Conservation (phyloP, 1,284 basidiomycete species). For the Melanopsichium pennsylvanicum region DNA sequence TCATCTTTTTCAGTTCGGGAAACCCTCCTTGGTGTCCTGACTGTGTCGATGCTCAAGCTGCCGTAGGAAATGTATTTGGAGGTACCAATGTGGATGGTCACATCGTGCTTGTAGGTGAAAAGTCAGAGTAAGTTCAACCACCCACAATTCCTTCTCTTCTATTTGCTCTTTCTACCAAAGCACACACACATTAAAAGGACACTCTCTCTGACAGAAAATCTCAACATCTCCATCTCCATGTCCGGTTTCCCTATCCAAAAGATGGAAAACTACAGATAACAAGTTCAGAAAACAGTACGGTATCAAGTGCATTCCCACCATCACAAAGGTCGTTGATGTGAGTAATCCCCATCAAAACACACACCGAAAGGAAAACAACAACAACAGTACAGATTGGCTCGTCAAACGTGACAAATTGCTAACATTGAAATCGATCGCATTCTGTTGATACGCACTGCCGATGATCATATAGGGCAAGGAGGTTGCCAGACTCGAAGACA, state of each 20-base stretch:
- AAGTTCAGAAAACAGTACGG: conserved; percentile 32
- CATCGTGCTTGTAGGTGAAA: conserved; percentile 43
- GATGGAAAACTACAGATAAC: conserved; percentile 46
- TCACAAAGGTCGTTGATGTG: conserved; percentile 36
- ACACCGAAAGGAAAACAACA: no score
- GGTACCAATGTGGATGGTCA: conserved; percentile 17
- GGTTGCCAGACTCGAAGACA: conserved; percentile 41
- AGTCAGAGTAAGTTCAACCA: conserved; percentile 31
- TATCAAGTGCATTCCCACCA: conserved; percentile 46
- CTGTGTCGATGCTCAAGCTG: conserved; percentile 46
- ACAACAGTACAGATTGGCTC: no score
- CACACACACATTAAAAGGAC: background rate
- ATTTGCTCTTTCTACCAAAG: no score
- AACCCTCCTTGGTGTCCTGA: conserved; percentile 53
- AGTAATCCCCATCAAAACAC: no score
- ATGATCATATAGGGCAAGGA: conserved; percentile 34
- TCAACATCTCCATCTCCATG: no score
- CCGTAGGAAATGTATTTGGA: conserved; percentile 39
- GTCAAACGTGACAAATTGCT: no score
- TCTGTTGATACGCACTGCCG: no score
- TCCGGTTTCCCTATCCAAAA: background rate
- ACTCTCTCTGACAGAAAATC: no score
- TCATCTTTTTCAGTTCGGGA: conserved; percentile 54
- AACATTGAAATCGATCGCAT: no score
- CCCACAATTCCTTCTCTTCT: no score